Conservation (phyloP, 2,329 filamentous ascomycete species). For the Fonsecaea monophora region DNA sequence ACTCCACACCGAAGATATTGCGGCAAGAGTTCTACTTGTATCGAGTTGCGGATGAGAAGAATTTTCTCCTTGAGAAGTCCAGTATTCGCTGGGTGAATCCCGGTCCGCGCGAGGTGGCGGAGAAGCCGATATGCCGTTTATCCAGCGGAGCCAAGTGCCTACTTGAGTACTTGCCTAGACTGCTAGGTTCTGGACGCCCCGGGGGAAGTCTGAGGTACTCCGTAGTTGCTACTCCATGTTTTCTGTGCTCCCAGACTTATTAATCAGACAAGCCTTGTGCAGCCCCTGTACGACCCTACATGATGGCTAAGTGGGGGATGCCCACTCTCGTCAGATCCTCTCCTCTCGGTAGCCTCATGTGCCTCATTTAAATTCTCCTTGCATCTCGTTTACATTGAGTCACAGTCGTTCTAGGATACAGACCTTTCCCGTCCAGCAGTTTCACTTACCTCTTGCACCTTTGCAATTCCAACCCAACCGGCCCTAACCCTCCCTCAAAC, state of each 20-base stretch:
- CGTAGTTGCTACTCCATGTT: not conserved
- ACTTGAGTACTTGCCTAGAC: too few relatives aligned
- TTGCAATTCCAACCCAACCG: not conserved
- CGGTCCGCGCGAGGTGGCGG: too few relatives aligned
- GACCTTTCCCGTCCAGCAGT: not conserved
- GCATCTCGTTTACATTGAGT: not conserved
- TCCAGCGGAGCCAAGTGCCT: too few relatives aligned
- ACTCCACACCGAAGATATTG: too few relatives aligned
- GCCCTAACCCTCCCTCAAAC: not conserved
- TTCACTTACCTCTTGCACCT: not conserved
- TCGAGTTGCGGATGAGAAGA: too few relatives aligned
- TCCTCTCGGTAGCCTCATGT: not conserved
- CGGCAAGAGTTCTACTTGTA: too few relatives aligned
- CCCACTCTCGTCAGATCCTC: slow-evolving; percentile 1
- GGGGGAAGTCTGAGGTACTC: too few relatives aligned
- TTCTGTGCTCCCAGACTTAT: not conserved
- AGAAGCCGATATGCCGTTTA: too few relatives aligned
- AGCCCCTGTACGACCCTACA: not conserved
- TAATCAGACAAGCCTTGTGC: not conserved
- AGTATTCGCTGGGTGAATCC: too few relatives aligned
- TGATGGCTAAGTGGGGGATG: not conserved
- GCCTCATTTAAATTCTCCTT: slow-evolving; percentile 1
- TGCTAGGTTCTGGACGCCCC: too few relatives aligned
- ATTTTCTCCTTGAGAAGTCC: too few relatives aligned
- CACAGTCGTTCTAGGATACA: not conserved